Conservation (phyloP, 1,284 basidiomycete species). For the Lentinula novae-zelandiae region DNA sequence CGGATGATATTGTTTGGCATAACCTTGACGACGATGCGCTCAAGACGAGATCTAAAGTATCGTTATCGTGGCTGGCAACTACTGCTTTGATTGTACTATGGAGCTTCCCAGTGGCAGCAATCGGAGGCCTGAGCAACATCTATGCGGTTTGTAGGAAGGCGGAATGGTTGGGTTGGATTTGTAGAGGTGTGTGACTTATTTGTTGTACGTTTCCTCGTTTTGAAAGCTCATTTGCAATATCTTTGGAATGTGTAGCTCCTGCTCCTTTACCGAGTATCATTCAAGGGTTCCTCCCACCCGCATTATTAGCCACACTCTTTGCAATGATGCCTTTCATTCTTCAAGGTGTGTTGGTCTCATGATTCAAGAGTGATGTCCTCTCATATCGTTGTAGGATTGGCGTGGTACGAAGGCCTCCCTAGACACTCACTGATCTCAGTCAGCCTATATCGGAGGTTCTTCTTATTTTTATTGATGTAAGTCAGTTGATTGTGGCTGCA, state of each 20-base stretch:
- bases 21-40: conserved; percentile 49
- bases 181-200: conserved; percentile 25
- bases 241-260: conserved; percentile 29
- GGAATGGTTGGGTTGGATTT: conserved; percentile 53
- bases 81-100: conserved; percentile 64
- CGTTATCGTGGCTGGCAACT: conserved; percentile 42
- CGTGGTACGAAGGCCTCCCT: conserved; percentile 72
- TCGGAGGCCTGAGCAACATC: conserved; percentile 47
- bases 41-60: conserved; percentile 41
- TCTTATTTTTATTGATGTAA: conserved; percentile 70
- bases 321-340: conserved; percentile 68
- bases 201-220: not conserved
- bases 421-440: conserved; percentile 70
- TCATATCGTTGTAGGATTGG: conserved; percentile 38
- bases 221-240: not conserved
- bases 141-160: conserved; percentile 37
- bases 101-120: conserved; percentile 57
- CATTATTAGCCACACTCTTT: conserved; percentile 67
- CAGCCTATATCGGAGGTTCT: conserved; percentile 74
- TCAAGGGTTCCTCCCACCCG: conserved; percentile 65
- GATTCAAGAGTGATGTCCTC: not conserved
- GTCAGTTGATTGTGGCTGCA: not conserved
- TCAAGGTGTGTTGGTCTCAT: conserved; percentile 38
- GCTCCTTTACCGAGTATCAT: conserved; percentile 62
- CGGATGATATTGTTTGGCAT: conserved; percentile 68